Evolutionary conservation across 2,329 filamentous ascomycete genomes (phyloP).

Genomic region (Dichotomopilus funicola): DNA sequence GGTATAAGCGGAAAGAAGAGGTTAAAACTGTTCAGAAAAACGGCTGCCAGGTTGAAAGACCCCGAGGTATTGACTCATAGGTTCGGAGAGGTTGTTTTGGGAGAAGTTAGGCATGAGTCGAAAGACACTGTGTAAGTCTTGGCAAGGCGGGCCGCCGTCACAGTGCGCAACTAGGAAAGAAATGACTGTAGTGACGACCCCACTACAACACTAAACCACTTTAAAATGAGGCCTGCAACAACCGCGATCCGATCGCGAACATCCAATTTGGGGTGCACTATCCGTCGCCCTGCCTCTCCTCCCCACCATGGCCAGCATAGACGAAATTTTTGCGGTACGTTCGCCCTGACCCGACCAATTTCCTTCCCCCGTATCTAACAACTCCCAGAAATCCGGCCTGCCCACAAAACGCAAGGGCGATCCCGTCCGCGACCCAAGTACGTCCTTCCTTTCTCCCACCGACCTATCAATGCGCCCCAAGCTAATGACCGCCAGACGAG

Average conservation of each 20-base stretch:
- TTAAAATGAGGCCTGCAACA: not conserved
- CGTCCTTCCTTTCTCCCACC: constrained; percentile 23
- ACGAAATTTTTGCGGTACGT: constrained; percentile 52
- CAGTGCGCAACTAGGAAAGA: not conserved
- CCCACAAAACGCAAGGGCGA: constrained; percentile 59
- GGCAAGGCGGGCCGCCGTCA: not conserved
- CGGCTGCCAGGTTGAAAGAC: not conserved
- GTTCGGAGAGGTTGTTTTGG: not conserved
- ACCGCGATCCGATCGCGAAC: not conserved
- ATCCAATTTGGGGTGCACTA: not conserved
- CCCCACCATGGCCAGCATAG: constrained; percentile 47
- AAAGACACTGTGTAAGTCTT: not conserved
- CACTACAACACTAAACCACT: not conserved
- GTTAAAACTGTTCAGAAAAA: no score
- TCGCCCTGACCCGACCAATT: not conserved
- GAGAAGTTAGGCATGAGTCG: not conserved
- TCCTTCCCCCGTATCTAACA: not conserved
- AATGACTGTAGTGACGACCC: not conserved
- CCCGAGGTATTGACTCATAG: not conserved
- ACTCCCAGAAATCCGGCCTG: constrained; percentile 36
- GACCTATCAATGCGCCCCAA: not conserved
- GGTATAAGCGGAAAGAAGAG: no score
- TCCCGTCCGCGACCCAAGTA: constrained; percentile 56
- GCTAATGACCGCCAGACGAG: constrained; percentile 38
- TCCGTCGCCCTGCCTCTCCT: not conserved